phyloP scores from a whole-genome alignment of 352 stramenopile species.

The Peronospora farinosa region DNA sequence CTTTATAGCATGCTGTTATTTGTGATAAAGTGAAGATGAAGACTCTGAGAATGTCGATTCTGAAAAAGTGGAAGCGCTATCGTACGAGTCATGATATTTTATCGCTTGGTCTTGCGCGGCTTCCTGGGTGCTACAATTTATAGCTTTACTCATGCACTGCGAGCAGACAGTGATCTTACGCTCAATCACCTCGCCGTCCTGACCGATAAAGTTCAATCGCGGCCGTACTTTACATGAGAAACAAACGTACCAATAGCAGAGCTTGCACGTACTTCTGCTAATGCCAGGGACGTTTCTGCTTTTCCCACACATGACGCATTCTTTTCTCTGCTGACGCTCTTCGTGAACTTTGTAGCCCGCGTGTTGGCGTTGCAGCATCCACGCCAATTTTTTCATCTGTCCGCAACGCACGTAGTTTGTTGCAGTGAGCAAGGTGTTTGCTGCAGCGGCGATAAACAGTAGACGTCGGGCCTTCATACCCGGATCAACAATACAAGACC shows the following conservation, averaged over 20 bases:
- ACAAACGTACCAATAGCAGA: slow-evolving; percentile 16
- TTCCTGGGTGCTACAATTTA: slow-evolving; percentile 27
- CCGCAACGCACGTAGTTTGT: slow-evolving; percentile 17
- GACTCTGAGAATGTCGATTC: slow-evolving; percentile 19
- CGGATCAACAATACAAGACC: slow-evolving; percentile 13
- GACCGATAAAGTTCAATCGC: slow-evolving; percentile 34
- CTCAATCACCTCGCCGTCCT: slow-evolving; percentile 26
- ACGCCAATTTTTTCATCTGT: slow-evolving; percentile 21
- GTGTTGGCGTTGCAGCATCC: slow-evolving; percentile 20
- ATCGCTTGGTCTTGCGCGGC: slow-evolving; percentile 23
- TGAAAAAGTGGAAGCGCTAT: slow-evolving; percentile 21
- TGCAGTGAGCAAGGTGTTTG: slow-evolving; percentile 5
- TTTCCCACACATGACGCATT: slow-evolving; percentile 23
- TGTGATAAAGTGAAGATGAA: slow-evolving; percentile 2
- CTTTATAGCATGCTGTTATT: too few species aligned
- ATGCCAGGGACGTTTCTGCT: slow-evolving; percentile 19
- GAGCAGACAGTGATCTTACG: slow-evolving; percentile 36
- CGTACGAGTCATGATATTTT: slow-evolving; percentile 25
- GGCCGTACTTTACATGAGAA: slow-evolving; percentile 23
- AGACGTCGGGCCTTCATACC: slow-evolving; percentile 6
- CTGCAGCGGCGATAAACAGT: slow-evolving; percentile 8
- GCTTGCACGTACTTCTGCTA: slow-evolving; percentile 20
- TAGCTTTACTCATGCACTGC: slow-evolving; percentile 36
- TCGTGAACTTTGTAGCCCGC: slow-evolving; percentile 7
- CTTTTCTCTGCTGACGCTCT: slow-evolving; percentile 6